phyloP scores from a whole-genome alignment of 2,329 filamentous ascomycete species.

The Aspergillus sp. region DNA sequence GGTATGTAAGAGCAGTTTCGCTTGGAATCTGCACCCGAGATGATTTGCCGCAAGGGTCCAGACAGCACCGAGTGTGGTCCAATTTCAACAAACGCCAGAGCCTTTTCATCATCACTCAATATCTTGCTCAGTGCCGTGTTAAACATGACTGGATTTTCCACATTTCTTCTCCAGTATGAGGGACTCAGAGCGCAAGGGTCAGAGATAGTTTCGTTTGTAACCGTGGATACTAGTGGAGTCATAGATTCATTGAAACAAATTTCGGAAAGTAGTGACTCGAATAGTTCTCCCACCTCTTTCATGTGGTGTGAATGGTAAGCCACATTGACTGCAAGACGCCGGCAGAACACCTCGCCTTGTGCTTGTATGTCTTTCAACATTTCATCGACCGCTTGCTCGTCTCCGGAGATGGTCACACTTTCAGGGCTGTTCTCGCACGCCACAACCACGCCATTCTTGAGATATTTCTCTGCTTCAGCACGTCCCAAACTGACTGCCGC shows the following conservation, averaged over 20 bases:
- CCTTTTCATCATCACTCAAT: not conserved
- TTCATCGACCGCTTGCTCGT: conserved; percentile 8
- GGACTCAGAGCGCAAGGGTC: not conserved
- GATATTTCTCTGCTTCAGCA: not conserved
- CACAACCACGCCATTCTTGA: conserved; percentile 10
- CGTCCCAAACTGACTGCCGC: conserved; percentile 17
- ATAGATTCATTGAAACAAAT: not conserved
- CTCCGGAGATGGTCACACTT: conserved; percentile 20
- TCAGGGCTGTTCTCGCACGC: conserved; percentile 21
- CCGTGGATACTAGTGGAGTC: not conserved
- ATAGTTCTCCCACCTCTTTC: conserved; percentile 7
- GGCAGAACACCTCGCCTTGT: conserved; percentile 7
- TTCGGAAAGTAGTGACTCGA: not conserved
- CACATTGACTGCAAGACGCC: conserved; percentile 16
- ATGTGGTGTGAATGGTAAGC: conserved; percentile 19
- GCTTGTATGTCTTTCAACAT: conserved; percentile 8
- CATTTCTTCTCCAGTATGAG: not conserved
- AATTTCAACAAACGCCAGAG: not conserved
- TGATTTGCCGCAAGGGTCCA: not conserved
- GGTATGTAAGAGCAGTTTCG: not conserved
- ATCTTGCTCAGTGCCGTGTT: not conserved
- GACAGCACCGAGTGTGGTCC: not conserved
- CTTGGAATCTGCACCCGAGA: not conserved
- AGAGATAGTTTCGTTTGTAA: not conserved
- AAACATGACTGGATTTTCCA: not conserved